Evolutionary conservation across 495 filamentous ascomycete genomes (phyloP).

Genomic region (Rostrohypoxylon terebratum): DNA sequence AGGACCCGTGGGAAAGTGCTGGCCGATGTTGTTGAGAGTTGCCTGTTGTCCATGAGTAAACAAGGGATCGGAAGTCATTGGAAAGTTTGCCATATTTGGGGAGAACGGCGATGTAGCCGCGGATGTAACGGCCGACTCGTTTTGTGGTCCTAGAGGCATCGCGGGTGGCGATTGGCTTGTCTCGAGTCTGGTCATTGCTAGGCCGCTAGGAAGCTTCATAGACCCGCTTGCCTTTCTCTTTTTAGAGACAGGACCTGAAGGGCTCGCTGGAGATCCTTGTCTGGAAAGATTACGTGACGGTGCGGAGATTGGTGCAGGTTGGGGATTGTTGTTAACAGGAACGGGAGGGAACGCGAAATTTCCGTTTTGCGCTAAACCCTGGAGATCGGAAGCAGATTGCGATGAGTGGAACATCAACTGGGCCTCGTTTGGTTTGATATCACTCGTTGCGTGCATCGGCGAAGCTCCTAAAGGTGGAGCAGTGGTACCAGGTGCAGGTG

Average conservation of each 20-base stretch:
- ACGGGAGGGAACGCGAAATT: slow-evolving; percentile 35
- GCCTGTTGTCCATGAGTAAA: slow-evolving; percentile 47
- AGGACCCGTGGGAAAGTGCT: slow-evolving; percentile 67
- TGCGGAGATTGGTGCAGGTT: slow-evolving; percentile 62
- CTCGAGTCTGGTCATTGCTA: slow-evolving; percentile 85
- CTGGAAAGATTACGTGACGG: slow-evolving; percentile 75
- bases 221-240: slow-evolving; percentile 78
- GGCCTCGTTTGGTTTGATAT: slow-evolving; percentile 41
- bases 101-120: slow-evolving; percentile 58
- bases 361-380: slow-evolving; percentile 32
- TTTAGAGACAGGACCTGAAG: slow-evolving; percentile 71
- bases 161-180: slow-evolving; percentile 56
- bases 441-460: slow-evolving; percentile 16
- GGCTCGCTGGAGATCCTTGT: slow-evolving; percentile 73
- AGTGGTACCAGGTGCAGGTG: slow-evolving; percentile 15
- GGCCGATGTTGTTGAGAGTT: slow-evolving; percentile 45
- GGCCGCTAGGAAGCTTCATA: slow-evolving; percentile 72
- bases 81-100: slow-evolving; percentile 53
- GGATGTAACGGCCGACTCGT: slow-evolving; percentile 54
- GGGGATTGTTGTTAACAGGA: slow-evolving; percentile 41
- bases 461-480: slow-evolving; percentile 13
- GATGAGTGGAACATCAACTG: slow-evolving; percentile 37
- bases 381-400: slow-evolving; percentile 36
- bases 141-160: slow-evolving; percentile 48
- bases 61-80: slow-evolving; percentile 53